Base-by-base conservation (phyloP, 305 asterid species). In the Fraxinus paxiana region DNA sequence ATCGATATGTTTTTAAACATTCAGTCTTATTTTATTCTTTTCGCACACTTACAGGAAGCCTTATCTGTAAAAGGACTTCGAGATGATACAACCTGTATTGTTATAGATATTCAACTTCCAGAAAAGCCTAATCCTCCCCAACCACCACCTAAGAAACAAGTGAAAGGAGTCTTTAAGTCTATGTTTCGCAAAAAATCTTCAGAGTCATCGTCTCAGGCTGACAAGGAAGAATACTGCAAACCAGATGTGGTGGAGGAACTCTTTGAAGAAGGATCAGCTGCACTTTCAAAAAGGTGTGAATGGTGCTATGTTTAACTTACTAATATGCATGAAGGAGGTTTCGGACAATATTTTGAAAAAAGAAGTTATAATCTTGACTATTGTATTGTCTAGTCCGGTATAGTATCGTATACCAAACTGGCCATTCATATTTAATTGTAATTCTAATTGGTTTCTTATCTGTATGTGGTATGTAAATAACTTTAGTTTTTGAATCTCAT, bases 41-140 rank as follows among this genome's bases (percentile, higher is more conserved):
- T 78, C 17, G 73, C 80, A 4, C 76, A 26, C 75, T 73, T 83
- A 82, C 89, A 96, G 99, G 99, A 93, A 84, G 98, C 99, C 43
- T 87, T 96, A 63, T 88, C 85, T 59, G 91, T 89, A 56, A 94
- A 93, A 85, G 99, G 99, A 76, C 92, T 96, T 71, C 88, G 98
- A 86, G 99, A 96, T 73, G 99, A 96, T 82, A 96, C 99, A n/a
- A 96, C 99, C 22, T 96, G 99, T 85, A 92, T 94, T 80, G 99
- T 96, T 30, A 90, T 94, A 51, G 98, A 96, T 85, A 81, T 96
- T 78, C 90, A 78, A 67, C 97, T 93, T 56, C 93, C 92, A 0
- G 94, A 92, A 86, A 94, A 93, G 84, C 86, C 91, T 15, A 91
- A 83, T 54, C 95, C 91, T 70, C 92, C 93, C 13, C 87, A 86